These are phyloP conservation scores for Melanogaster broomeanus DNA, from an alignment of 768 basidiomycete species.

Conservation along the genomic window DNA sequence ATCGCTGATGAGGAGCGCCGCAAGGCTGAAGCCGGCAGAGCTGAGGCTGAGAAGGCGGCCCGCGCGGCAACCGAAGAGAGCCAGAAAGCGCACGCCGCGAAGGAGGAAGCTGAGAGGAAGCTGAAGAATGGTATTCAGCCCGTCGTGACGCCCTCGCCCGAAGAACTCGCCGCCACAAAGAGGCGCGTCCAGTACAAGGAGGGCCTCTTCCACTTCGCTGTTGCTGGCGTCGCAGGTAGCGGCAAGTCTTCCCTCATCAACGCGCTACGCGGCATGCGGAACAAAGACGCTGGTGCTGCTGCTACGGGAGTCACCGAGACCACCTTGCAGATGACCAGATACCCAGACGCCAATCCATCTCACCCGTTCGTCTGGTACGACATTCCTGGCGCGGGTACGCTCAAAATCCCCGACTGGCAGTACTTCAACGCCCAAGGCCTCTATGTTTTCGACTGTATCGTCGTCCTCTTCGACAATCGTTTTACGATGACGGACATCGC, in stretches of 20 bases:
- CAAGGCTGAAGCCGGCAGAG: slow-evolving; percentile 5
- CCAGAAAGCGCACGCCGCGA: slow-evolving; percentile 2
- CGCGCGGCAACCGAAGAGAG: slow-evolving; percentile 16
- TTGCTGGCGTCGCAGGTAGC: slow-evolving; percentile 35
- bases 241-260: slow-evolving; percentile 40
- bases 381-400: slow-evolving; percentile 37
- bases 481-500: slow-evolving; percentile 36
- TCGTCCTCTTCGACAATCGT: slow-evolving; percentile 35
- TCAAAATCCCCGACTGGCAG: slow-evolving; percentile 33
- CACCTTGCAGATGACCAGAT: slow-evolving; percentile 27
- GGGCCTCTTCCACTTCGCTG: slow-evolving; percentile 31
- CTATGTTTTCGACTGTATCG: slow-evolving; percentile 37
- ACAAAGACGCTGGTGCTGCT: slow-evolving; percentile 22
- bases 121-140: slow-evolving; percentile 29
- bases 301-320: slow-evolving; percentile 32
- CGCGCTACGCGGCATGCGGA: slow-evolving; percentile 32
- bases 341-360: slow-evolving; percentile 20
- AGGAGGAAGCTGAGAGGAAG: slow-evolving; percentile 16
- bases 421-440: slow-evolving; percentile 40
- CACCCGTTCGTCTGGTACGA: slow-evolving; percentile 36
- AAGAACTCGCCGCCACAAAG: slow-evolving; percentile 19
- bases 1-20: slow-evolving; percentile 10
- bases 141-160: slow-evolving; percentile 19
- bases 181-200: slow-evolving; percentile 21
- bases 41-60: slow-evolving; percentile 7